Percentiles rank a stretch among this genome's conserved stretches.
These are phyloP conservation scores for Geopyxis carbonaria DNA, from an alignment of 495 filamentous ascomycete species.

Conservation along the genomic window DNA sequence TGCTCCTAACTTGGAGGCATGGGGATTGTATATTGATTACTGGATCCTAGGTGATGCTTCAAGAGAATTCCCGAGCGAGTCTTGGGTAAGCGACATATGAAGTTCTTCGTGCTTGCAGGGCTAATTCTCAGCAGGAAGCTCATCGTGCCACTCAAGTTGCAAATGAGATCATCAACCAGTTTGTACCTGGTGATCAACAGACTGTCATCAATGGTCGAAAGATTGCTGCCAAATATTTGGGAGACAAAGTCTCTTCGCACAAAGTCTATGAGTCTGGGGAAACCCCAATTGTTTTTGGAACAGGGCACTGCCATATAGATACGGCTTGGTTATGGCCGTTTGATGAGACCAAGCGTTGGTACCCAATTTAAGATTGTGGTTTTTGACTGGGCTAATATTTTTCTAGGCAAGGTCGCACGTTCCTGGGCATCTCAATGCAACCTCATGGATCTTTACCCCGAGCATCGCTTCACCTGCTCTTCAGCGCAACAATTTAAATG, in stretches of 20 bases:
- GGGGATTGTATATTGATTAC: slow-evolving; percentile 72
- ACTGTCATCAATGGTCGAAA: slow-evolving; percentile 61
- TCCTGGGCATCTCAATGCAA: slow-evolving; percentile 95
- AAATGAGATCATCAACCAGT: slow-evolving; percentile 77
- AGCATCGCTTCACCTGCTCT: slow-evolving; percentile 79
- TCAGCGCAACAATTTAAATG: slow-evolving; percentile 97
- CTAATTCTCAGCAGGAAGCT: slow-evolving; percentile 38
- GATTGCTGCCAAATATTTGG: slow-evolving; percentile 68
- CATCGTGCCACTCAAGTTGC: slow-evolving; percentile 68
- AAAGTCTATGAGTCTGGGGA: slow-evolving; percentile 67
- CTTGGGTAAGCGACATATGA: slow-evolving; percentile 32
- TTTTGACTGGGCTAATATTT: slow-evolving; percentile 1
- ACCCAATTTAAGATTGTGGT: neutral
- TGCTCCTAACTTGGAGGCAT: slow-evolving; percentile 69
- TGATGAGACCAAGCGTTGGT: slow-evolving; percentile 78
- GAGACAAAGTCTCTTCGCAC: slow-evolving; percentile 54
- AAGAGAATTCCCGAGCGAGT: slow-evolving; percentile 58
- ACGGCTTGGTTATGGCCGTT: slow-evolving; percentile 81
- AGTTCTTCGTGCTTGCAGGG: slow-evolving; percentile 23
- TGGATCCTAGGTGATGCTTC: slow-evolving; percentile 89
- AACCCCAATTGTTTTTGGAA: slow-evolving; percentile 61
- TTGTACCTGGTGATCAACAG: slow-evolving; percentile 60
- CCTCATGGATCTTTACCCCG: slow-evolving; percentile 83
- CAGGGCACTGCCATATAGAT: slow-evolving; percentile 89
- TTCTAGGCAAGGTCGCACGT: slow-evolving; percentile 56